Evolutionary conservation across 768 basidiomycete species (phyloP), one percentile per base, ranked within the genome.

Genomic region (Lactifluus hygrophoroides): DNA sequence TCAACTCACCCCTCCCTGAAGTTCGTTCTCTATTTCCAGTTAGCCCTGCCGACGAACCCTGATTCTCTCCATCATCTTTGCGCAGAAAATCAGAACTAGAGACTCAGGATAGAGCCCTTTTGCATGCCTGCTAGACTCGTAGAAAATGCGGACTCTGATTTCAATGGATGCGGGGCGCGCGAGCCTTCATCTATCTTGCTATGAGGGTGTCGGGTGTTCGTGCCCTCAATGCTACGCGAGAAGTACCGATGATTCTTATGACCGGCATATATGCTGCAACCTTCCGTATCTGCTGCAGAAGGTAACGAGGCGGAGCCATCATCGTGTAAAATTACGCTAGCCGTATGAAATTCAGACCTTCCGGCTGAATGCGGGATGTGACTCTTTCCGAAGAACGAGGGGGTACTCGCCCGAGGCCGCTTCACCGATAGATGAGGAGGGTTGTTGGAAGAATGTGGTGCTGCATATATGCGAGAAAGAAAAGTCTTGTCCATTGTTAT

Each of bases 361-460:
- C 37, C 42, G 7, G n/a, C 37, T 17, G 43, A 46, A 37, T 50
- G 49, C 8, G 43, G 23, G 23, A 32, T 51, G 23, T 56, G 54
- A 16, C 27, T 51, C 59, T 46, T 56, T 42, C 49, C 54, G 37
- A 56, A 60, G 49, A 60, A 60, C 7, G 54, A 60, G 7, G 59
- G 54, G 17, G 44, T 45, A 23, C 17, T 46, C 30, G 48, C 16
- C 35, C 40, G 58, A 3, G 47, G 47, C 0, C 42, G 53, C 4
- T 42, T 45, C n/a, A 47, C 30, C 19, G 53, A 47, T 34, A 45
- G 35, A 60, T 30, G 28, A 49, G 53, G 27, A 5, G 48, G n/a
- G 25, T 16, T 9, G 38, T 38, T 38, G 3, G 53, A 19, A 21
- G 43, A 21, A 16, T 60, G 54, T 5, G 42, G 49, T 13, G 54